Evolutionary conservation across 208 protist species (phyloP).

Genomic region (Herpetomonas tarakana): DNA sequence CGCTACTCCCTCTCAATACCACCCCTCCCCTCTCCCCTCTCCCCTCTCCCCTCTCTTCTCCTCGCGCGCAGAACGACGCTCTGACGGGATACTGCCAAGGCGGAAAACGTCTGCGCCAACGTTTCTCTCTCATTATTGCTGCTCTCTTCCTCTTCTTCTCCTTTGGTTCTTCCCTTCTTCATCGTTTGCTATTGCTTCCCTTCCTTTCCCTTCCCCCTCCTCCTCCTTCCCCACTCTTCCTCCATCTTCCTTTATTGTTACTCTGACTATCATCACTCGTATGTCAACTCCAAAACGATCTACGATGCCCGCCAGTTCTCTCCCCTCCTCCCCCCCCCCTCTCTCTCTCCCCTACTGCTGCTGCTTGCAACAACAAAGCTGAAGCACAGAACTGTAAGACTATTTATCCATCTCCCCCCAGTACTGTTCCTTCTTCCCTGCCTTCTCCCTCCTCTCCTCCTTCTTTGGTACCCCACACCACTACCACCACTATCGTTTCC

Average conservation of each 20-base stretch:
- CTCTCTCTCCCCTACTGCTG: background rate
- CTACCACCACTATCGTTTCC: too few species aligned
- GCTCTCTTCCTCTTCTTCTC: background rate
- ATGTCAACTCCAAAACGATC: background rate
- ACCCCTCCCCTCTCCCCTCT: background rate
- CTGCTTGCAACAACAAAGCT: background rate
- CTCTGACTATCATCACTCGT: background rate
- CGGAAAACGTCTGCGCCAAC: too few species aligned
- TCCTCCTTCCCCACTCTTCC: background rate
- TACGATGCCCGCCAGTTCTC: too few species aligned
- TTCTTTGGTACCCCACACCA: too few species aligned
- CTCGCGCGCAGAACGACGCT: too few species aligned
- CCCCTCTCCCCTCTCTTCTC: background rate
- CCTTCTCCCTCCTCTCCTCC: too few species aligned
- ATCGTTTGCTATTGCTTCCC: background rate
- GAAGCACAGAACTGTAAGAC: too few species aligned
- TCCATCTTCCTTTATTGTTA: background rate
- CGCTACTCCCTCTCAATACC: background rate
- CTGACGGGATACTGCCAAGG: too few species aligned
- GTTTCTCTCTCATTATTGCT: conserved; percentile 1
- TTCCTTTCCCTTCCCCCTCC: conserved; percentile 2
- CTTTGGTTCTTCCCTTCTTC: conserved; percentile 1
- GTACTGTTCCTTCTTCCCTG: too few species aligned
- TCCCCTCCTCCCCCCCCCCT: background rate
- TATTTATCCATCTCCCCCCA: too few species aligned